Evolutionary conservation across 345 rosid species (phyloP), one percentile per base, ranked within the genome.

Genomic region (Pugionium dolabratum): DNA sequence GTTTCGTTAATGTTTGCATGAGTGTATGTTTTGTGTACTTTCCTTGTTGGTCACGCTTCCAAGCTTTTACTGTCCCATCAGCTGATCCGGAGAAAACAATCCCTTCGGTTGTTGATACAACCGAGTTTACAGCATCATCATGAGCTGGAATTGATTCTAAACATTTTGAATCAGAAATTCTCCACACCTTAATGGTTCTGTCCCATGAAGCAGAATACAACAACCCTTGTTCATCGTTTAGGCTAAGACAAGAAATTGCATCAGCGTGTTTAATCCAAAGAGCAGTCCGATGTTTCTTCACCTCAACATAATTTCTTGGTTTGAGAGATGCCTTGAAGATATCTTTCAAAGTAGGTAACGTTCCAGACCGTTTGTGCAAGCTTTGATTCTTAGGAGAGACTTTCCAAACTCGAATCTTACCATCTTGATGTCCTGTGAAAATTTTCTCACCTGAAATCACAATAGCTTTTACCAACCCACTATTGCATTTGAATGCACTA

Each of bases 221-320:
- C 49, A 87, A 72, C 2, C 93, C 91, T 4, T 67, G 67, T 2
- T 87, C 96, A 70, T 71, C 82, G 50, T 77, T 85, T 68, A 92
- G 60, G 80, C 93, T 83, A 66, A 92, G 76, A 72, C 94, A 92
- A 1, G 97, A 89, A 35, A 92, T 77, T 0, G 98, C 95, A 50
- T 92, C 98, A 0, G 88, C 84, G 55, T 92, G 98, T 76, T 85
- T 89, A 81, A 92, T 92, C 98, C 98, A 92, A 10, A 92, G 88
- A 3, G 91, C 76, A 0, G 85, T 77, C 1, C 88, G 86, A 54
- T 79, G 80, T 69, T 81, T 79, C 60, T 85, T 82, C 28, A 79
- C 89, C 75, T 87, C 97, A 28, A 92, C 83, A 58, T 89, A 89
- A 67, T 86, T 86, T 78, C 95, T 84, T 0, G 95, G 98, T 62